Evolutionary conservation across 768 basidiomycete genomes (phyloP), one percentile per base, ranked within the genome.

Genomic region (Agaricus subrufescens): DNA sequence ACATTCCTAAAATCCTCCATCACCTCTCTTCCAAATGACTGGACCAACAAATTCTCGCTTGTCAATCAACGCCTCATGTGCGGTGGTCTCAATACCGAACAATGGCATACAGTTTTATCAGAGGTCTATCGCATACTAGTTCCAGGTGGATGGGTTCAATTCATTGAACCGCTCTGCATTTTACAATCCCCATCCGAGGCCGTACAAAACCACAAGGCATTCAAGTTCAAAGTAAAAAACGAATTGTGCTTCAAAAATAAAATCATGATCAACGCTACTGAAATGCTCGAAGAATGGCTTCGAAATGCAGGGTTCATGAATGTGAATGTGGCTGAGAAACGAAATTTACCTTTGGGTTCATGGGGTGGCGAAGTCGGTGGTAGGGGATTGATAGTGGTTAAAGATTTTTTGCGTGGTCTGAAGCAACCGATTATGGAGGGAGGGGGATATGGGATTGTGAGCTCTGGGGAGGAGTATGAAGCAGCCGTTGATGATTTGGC

Each of bases 41-140:
- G 58, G 58, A 40, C 44, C 23, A 37, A 34, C 23, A 51, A 45
- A 27, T 39, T 59, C 43, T 26, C 50, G 6, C 51, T 59, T 25
- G 39, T 52, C 31, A 50, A 59, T 23, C 58, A 59, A 52, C 54
- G 58, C 4, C 55, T 59, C 37, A 54, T 59, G 34, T 23, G 51
- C 7, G 38, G 31, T 6, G 54, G 50, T 11, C 39, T 59, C n/a
- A 43, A 44, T 25, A 12, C 29, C 4, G 31, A 31, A 12, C 54
- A 59, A 37, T 59, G 58, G 58, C 30, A 49, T 26, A 19, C 58
- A 3, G 58, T 54, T 4, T 5, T 59, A 25, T 30, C 49, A 1
- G 58, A 59, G 15, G 37, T 59, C 27, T 42, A 56, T 45, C 58
- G 54, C 8, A 43, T 55, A 4, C 26, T 55, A 10, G 51, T 52